A percentile compares a stretch with the other conserved stretches of the same genome.
Conservation (phyloP, 2,329 filamentous ascomycete species). For the Hypocreales sp. region DNA sequence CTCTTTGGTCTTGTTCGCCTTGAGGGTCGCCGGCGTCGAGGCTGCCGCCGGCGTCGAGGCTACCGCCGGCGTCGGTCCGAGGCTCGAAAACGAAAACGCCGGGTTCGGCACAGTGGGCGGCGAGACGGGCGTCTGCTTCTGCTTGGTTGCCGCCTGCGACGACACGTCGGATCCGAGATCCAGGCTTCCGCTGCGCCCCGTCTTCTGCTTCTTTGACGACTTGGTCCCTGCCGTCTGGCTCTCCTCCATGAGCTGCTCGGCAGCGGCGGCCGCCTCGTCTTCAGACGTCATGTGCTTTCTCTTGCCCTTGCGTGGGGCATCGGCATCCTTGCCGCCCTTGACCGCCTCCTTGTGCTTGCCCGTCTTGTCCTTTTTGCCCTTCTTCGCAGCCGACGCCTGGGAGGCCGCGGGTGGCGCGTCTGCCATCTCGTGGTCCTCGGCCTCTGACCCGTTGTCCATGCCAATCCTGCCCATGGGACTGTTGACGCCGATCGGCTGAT, state of each 20-base stretch:
- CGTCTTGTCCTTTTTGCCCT: constrained; percentile 16
- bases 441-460: constrained; percentile 16
- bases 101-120: constrained; percentile 15
- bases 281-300: constrained; percentile 20
- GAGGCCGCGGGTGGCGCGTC: constrained; percentile 16
- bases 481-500: constrained; percentile 45
- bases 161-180: constrained; percentile 18
- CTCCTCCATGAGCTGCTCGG: constrained; percentile 19
- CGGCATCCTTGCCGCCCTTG: constrained; percentile 3
- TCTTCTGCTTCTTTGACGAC: constrained; percentile 24
- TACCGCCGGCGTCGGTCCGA: constrained; percentile 4
- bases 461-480: constrained; percentile 21
- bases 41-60: constrained; percentile 11
- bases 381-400: constrained; percentile 8
- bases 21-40: too few relatives aligned
- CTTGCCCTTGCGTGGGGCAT: constrained; percentile 17
- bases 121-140: constrained; percentile 17
- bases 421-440: constrained; percentile 29
- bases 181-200: constrained; percentile 14
- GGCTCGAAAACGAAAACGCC: constrained; percentile 5
- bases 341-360: constrained; percentile 1
- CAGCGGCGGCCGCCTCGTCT: constrained; percentile 19
- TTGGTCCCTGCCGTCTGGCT: constrained; percentile 20
- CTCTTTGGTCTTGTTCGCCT: constrained; percentile 9
- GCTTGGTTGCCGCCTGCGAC: constrained; percentile 7